Evolutionary conservation across 2,329 filamentous ascomycete genomes (phyloP), one percentile per base, ranked within the genome.

Genomic region (Aspergillus sp.): DNA sequence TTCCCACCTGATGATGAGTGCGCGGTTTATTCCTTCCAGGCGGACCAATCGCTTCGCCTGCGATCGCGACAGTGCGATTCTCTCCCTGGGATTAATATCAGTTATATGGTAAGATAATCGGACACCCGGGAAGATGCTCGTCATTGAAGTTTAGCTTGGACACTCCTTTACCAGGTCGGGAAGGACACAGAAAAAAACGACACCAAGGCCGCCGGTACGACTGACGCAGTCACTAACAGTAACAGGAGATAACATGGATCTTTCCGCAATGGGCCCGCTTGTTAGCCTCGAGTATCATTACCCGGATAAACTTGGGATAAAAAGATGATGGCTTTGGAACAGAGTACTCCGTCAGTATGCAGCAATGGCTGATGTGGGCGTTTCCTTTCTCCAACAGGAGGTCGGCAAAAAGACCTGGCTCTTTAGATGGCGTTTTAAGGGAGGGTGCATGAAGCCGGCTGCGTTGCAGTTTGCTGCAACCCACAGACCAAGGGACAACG

Each of bases 11-110:
- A 6, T 20, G 44, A 5, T 26, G 38, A 44, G 18, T 48, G 55
- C 55, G 55, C 15, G 32, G 48, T 52, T 57, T 57, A 39, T 39
- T 43, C 36, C 26, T 38, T 38, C 32, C 17, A 12, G 22, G 34
- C 22, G 42, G 36, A 24, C 48, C 48, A 48, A 52, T 47, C 34
- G 34, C 39, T 45, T 20, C 24, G 15, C 15, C 13, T 12, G 48
- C 22, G 38, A 20, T 36, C 41, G 34, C 49, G 48, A 38, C 38
- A n/a, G 11, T 24, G 41, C 11, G 17, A 43, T 9, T 43, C 20
- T 24, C 41, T 43, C 22, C 41, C 41, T 43, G 41, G 41, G 8
- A 18, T 20, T 22, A 24, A 43, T 12, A 12, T 5, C 18, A 22
- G 41, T 22, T 43, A 18, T 22, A 5, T 36, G 12, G n/a, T 13